phyloP scores from a whole-genome alignment of 2,329 filamentous ascomycete genomes.

The Colletotrichum tabaci region DNA sequence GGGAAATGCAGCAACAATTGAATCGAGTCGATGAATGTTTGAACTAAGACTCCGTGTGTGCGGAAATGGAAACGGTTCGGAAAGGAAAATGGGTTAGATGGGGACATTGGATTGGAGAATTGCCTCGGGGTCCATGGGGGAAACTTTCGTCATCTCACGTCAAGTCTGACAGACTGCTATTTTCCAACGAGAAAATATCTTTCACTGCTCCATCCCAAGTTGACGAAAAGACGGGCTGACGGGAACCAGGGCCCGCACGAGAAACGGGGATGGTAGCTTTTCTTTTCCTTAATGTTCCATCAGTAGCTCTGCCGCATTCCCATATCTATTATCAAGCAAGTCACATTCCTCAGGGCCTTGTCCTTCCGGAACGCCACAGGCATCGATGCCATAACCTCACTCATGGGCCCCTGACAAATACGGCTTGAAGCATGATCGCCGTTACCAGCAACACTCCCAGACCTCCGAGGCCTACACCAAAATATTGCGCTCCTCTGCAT shows the following conservation, averaged over 20 bases:
- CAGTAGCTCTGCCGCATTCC: not conserved
- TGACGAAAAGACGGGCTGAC: not conserved
- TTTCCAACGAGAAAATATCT: not conserved
- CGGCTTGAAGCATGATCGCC: not conserved
- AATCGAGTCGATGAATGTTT: slow-evolving; percentile 13
- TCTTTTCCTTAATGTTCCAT: not conserved
- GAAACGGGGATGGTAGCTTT: not conserved
- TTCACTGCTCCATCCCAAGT: not conserved
- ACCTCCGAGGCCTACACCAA: slow-evolving; percentile 55
- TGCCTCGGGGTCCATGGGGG: not conserved
- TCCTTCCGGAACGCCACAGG: not conserved
- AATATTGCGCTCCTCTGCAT: slow-evolving; percentile 56
- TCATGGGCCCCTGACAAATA: not conserved
- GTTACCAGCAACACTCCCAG: slow-evolving; percentile 4
- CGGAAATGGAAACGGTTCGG: not conserved
- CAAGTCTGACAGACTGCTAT: not conserved
- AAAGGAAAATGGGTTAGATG: not conserved
- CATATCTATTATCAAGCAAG: not conserved
- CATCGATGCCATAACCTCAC: not conserved
- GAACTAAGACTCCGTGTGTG: too few species aligned
- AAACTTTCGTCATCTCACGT: not conserved
- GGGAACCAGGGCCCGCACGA: not conserved
- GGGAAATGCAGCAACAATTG: slow-evolving; percentile 25
- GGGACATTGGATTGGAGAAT: not conserved
- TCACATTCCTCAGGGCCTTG: not conserved